Evolutionary conservation across 164 flowering plant genomes (phyloP).

Genomic region (Magnolia kwangsiensis): DNA sequence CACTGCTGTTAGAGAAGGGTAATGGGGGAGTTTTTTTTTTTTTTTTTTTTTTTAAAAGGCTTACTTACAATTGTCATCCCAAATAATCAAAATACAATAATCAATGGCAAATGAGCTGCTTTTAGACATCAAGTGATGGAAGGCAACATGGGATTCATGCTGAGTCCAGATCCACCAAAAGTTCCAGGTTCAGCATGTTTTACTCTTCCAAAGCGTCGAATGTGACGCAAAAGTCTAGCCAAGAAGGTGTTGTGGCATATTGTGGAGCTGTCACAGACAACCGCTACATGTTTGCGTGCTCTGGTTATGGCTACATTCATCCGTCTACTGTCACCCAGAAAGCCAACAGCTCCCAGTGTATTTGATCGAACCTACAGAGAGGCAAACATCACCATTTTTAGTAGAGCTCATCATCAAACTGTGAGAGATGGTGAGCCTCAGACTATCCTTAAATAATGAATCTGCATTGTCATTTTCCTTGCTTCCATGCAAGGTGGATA

Average conservation of each 20-base stretch:
- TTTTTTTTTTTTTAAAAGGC: too few species aligned
- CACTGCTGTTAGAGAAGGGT: not conserved
- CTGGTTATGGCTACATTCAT: slow-evolving; percentile 96
- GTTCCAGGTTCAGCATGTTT: slow-evolving; percentile 78
- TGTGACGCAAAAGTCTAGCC: slow-evolving; percentile 88
- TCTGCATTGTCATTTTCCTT: too few species aligned
- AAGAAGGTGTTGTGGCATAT: slow-evolving; percentile 89
- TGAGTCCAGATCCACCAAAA: slow-evolving; percentile 70
- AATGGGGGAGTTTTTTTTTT: not conserved
- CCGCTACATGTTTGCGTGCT: slow-evolving; percentile 85
- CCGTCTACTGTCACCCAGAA: slow-evolving; percentile 83
- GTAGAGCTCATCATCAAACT: too few species aligned
- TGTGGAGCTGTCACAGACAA: slow-evolving; percentile 87
- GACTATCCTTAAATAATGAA: too few species aligned
- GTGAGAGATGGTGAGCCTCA: too few species aligned
- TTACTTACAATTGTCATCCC: not conserved
- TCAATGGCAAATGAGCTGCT: not conserved
- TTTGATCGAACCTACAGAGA: slow-evolving; percentile 76
- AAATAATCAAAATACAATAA: not conserved
- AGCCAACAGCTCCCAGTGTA: slow-evolving; percentile 89
- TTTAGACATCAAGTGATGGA: slow-evolving; percentile 18
- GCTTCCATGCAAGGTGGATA: too few species aligned
- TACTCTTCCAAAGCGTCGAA: slow-evolving; percentile 75
- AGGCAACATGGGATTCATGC: slow-evolving; percentile 74
- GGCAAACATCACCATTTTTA: too few species aligned